phyloP scores from a whole-genome alignment of 768 basidiomycete genomes.

The Rickenella mellea region DNA sequence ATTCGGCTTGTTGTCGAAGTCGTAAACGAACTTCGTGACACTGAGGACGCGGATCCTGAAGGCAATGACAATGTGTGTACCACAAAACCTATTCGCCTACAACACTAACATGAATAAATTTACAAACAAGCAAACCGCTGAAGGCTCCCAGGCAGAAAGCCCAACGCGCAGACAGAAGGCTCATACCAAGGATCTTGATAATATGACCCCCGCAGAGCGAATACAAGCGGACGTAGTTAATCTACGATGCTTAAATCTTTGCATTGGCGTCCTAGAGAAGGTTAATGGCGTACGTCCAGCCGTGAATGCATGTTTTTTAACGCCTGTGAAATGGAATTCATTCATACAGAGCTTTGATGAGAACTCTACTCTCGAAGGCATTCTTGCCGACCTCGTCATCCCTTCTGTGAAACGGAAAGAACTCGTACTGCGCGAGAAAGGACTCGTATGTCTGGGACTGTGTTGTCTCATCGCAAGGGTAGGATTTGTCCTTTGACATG shows the following conservation, averaged over 20 bases:
- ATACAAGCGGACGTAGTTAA: constrained; percentile 27
- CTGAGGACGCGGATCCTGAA: constrained; percentile 8
- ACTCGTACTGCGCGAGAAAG: constrained; percentile 68
- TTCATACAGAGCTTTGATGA: constrained; percentile 43
- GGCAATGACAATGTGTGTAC: constrained; percentile 9
- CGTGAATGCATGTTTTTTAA: neutral
- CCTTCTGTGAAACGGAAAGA: constrained; percentile 89
- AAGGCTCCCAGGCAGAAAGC: constrained; percentile 8
- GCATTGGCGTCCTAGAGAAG: constrained; percentile 35
- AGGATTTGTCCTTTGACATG: constrained; percentile 6
- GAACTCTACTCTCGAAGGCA: constrained; percentile 60
- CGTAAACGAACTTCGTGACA: constrained; percentile 34
- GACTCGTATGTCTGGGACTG: constrained; percentile 69
- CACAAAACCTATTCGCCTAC: too few species aligned
- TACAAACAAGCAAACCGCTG: constrained; percentile 3
- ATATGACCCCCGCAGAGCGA: constrained; percentile 24
- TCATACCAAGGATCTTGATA: constrained; percentile 7
- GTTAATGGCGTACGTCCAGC: constrained; percentile 32
- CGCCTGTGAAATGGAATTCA: neutral
- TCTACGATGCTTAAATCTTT: constrained; percentile 31
- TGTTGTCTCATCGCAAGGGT: constrained; percentile 82
- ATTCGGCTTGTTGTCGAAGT: constrained; percentile 43
- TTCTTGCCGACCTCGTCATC: constrained; percentile 74
- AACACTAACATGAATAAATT: neutral
- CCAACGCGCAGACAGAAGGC: constrained; percentile 6